Conservation (phyloP, 139 green algal species). For the Chlamydomonas incerta region DNA sequence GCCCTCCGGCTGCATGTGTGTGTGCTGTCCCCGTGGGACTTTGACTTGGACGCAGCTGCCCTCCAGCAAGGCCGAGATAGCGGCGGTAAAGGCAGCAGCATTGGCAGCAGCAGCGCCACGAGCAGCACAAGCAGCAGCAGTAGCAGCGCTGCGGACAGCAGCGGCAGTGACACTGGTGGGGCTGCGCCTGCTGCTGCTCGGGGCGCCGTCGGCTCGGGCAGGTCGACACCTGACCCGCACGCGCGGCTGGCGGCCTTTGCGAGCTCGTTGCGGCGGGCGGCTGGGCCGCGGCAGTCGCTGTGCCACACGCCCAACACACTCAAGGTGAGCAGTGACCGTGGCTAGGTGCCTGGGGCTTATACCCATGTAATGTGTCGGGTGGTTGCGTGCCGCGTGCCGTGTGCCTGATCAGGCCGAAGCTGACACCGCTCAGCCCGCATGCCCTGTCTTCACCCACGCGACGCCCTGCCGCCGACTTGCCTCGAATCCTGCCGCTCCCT, state of each 20-base stretch:
- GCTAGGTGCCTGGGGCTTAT: neutral
- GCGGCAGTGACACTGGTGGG: no score
- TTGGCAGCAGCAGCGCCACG: neutral
- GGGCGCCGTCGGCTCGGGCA: no score
- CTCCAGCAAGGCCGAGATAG: neutral
- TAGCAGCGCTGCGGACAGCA: neutral
- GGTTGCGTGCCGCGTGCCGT: no score
- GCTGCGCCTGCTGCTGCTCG: no score
- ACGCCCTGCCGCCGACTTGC: neutral
- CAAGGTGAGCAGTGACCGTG: neutral
- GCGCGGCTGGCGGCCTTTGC: neutral
- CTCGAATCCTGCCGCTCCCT: no score
- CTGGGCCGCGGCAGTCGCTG: neutral
- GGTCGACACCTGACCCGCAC: no score
- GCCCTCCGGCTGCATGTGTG: neutral
- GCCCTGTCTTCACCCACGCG: no score
- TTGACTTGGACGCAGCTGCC: neutral
- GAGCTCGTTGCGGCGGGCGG: neutral
- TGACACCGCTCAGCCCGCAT: neutral
- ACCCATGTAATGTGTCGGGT: no score
- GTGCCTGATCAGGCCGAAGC: no score
- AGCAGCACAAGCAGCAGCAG: neutral
- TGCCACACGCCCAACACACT: neutral
- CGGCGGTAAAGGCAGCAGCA: no score
- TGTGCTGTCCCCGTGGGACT: constrained; percentile 33